A percentile compares a stretch with the other conserved stretches of the same genome.
Conservation (phyloP, 2,329 filamentous ascomycete species). For the Epichloe typhina region DNA sequence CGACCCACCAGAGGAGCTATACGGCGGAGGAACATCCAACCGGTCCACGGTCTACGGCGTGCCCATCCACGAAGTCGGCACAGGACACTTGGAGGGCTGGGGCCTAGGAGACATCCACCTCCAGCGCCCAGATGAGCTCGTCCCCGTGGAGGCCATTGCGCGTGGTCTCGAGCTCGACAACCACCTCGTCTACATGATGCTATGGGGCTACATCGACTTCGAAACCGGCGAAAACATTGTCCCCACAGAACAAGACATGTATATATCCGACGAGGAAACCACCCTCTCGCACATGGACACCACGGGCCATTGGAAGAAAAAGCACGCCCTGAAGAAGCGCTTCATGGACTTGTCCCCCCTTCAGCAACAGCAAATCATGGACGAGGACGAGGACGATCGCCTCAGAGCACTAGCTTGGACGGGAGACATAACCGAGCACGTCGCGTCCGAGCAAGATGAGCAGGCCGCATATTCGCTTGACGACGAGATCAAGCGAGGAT, state of each 20-base stretch:
- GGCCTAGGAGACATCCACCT: constrained; percentile 33
- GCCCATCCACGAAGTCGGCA: constrained; percentile 37
- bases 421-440: constrained; percentile 11
- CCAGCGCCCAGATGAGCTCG: constrained; percentile 42
- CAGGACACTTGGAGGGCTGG: constrained; percentile 42
- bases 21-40: constrained; percentile 8
- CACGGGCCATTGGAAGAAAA: constrained; percentile 27
- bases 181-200: constrained; percentile 42
- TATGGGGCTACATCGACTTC: constrained; percentile 49
- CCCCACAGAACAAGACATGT: constrained; percentile 35
- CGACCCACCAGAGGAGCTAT: constrained; percentile 21
- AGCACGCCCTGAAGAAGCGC: constrained; percentile 31
- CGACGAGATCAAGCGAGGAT: constrained; percentile 21
- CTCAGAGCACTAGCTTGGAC: constrained; percentile 23
- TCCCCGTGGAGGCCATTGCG: constrained; percentile 41
- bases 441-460: neutral
- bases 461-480: constrained; percentile 13
- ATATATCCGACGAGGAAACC: constrained; percentile 35
- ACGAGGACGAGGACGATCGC: constrained; percentile 21
- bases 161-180: constrained; percentile 40
- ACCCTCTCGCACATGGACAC: constrained; percentile 20
- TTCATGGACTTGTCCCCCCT: constrained; percentile 25
- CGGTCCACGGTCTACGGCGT: constrained; percentile 34
- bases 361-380: constrained; percentile 25
- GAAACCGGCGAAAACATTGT: constrained; percentile 35